These are phyloP conservation scores for Diaporthe vaccinii DNA, from an alignment of 2,329 filamentous ascomycete species.

Conservation along the genomic window DNA sequence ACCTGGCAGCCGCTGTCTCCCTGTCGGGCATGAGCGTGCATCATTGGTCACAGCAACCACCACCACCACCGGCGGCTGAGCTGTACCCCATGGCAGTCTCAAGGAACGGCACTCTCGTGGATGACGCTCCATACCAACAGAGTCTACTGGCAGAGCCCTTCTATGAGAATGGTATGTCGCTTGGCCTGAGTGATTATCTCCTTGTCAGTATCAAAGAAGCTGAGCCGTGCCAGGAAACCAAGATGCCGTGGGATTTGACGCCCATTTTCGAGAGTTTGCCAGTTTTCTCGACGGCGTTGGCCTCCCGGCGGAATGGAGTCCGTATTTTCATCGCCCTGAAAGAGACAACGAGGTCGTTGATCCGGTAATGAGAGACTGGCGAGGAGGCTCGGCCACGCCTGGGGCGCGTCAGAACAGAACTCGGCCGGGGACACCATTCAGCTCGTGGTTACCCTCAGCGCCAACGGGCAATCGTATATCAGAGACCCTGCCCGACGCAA, in stretches of 20 bases:
- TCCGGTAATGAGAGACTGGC: background rate
- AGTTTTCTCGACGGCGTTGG: conserved; percentile 13
- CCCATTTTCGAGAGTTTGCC: conserved; percentile 14
- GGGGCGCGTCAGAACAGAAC: background rate
- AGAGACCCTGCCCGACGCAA: conserved; percentile 1
- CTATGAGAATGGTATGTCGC: background rate
- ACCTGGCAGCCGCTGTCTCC: conserved; percentile 49
- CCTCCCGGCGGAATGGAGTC: conserved; percentile 15
- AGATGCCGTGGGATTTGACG: background rate
- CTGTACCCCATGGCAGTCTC: conserved; percentile 7
- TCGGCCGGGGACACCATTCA: conserved; percentile 13
- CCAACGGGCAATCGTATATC: conserved; percentile 20
- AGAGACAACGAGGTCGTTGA: conserved; percentile 4
- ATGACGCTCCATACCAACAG: conserved; percentile 4
- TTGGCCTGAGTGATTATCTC: no score
- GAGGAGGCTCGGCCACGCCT: background rate
- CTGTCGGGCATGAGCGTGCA: conserved; percentile 51
- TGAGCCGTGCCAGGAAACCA: background rate
- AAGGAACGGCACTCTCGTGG: background rate
- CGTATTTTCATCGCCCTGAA: conserved; percentile 9
- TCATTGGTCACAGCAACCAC: conserved; percentile 43
- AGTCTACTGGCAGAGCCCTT: conserved; percentile 10
- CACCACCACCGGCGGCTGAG: background rate
- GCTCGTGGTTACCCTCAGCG: conserved; percentile 12
- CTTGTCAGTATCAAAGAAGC: background rate